Evolutionary conservation across 2,329 filamentous ascomycete species (phyloP).

Genomic region (Colletotrichum musae): DNA sequence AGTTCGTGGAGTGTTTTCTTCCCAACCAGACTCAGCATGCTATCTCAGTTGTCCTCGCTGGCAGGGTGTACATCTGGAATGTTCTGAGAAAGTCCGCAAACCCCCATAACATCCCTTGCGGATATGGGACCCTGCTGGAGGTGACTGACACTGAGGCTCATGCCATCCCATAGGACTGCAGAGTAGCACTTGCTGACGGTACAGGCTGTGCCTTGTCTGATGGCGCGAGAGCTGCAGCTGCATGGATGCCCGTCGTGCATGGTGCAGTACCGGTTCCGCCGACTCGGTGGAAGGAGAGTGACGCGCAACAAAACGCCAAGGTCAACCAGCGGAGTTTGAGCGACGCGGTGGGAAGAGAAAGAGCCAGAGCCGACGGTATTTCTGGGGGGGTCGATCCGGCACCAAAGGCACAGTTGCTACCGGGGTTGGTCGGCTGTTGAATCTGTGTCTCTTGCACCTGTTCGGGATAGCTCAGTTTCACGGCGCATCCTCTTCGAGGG

Average conservation of each 20-base stretch:
- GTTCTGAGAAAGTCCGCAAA: slow-evolving; percentile 29
- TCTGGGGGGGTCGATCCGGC: slow-evolving; percentile 25
- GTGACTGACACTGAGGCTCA: slow-evolving; percentile 21
- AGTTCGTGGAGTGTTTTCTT: neutral
- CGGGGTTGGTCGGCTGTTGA: neutral
- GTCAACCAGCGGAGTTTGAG: slow-evolving; percentile 29
- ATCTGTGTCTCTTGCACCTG: neutral
- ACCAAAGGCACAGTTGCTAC: slow-evolving; percentile 11
- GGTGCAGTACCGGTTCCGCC: slow-evolving; percentile 36
- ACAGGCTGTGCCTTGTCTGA: slow-evolving; percentile 18
- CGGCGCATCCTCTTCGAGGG: slow-evolving; percentile 12
- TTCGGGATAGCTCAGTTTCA: slow-evolving; percentile 32
- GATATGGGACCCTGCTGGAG: neutral
- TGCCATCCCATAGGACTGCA: neutral
- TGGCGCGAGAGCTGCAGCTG: neutral
- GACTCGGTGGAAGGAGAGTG: slow-evolving; percentile 32
- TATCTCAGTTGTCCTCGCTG: neutral
- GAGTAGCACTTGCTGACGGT: slow-evolving; percentile 22
- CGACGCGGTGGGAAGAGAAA: slow-evolving; percentile 14
- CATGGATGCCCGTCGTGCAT: slow-evolving; percentile 1
- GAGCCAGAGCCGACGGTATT: slow-evolving; percentile 16
- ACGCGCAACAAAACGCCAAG: no score
- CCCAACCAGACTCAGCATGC: slow-evolving; percentile 2
- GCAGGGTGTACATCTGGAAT: slow-evolving; percentile 20
- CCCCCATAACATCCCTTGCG: slow-evolving; percentile 35